These are phyloP conservation scores for Phylloporus sp. DNA, from an alignment of 768 basidiomycete genomes.

Conservation along the genomic window DNA sequence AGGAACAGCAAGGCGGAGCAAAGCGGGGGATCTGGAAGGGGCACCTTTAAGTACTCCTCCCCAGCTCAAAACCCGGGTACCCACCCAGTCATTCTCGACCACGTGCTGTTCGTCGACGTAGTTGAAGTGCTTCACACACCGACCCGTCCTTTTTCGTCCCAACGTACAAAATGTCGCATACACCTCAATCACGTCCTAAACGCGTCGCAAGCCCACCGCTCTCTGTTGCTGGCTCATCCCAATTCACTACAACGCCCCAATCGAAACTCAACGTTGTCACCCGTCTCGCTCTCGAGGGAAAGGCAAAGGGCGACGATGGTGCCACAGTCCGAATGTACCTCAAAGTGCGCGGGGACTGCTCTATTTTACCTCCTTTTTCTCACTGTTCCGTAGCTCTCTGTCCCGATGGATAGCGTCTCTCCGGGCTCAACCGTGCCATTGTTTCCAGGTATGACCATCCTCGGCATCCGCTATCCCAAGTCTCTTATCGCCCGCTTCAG, in stretches of 20 bases:
- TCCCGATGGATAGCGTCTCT: constrained; percentile 61
- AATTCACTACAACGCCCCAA: constrained; percentile 41
- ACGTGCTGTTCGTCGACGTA: constrained; percentile 10
- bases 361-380: background rate
- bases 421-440: constrained; percentile 70
- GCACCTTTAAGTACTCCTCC: background rate
- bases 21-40: constrained; percentile 1
- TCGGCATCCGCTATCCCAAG: background rate
- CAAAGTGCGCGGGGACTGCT: constrained; percentile 49
- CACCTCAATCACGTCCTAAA: constrained; percentile 24
- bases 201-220: constrained; percentile 31
- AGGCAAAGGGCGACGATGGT: constrained; percentile 62
- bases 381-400: constrained; percentile 45
- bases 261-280: constrained; percentile 66
- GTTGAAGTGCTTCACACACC: constrained; percentile 4
- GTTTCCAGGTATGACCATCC: constrained; percentile 55
- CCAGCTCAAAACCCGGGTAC: constrained; percentile 11
- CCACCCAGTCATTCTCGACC: constrained; percentile 22
- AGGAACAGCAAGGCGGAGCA: constrained; percentile 6
- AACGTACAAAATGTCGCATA: constrained; percentile 11
- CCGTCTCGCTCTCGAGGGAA: constrained; percentile 71
- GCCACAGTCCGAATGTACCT: constrained; percentile 72
- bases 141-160: constrained; percentile 12
- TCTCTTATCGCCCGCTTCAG: constrained; percentile 33
- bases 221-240: constrained; percentile 37